These are phyloP conservation scores for Alternaria gansuensis DNA, from an alignment of 2,329 filamentous ascomycete species.

Conservation along the genomic window DNA sequence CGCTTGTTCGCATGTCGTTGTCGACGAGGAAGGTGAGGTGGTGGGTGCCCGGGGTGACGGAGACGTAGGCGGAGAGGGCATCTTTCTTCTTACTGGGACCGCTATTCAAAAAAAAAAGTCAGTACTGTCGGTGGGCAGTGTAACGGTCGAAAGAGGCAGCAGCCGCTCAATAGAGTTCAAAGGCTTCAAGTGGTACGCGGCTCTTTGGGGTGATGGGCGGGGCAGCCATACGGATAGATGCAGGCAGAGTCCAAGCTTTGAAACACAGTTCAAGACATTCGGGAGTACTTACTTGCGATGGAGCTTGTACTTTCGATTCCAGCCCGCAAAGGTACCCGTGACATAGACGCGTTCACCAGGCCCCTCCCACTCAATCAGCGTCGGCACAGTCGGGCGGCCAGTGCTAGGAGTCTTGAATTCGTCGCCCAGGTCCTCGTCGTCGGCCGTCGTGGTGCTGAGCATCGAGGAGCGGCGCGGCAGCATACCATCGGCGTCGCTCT, in stretches of 20 bases:
- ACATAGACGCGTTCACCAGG: conserved; percentile 92
- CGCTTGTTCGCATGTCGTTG: conserved; percentile 88
- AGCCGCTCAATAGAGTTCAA: neutral
- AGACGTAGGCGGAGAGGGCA: conserved; percentile 78
- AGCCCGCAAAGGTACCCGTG: conserved; percentile 95
- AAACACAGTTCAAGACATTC: conserved; percentile 10
- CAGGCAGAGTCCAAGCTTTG: too few species aligned
- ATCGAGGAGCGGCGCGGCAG: conserved; percentile 65
- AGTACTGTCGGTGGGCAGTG: conserved; percentile 44
- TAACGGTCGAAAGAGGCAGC: conserved; percentile 37
- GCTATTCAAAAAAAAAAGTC: conserved; percentile 39
- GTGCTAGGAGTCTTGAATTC: conserved; percentile 70
- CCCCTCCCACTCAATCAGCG: conserved; percentile 82
- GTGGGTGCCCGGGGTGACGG: conserved; percentile 90
- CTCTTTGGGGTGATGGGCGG: too few species aligned
- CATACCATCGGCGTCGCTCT: conserved; percentile 58
- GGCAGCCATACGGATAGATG: too few species aligned
- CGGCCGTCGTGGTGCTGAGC: conserved; percentile 67
- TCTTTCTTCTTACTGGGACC: conserved; percentile 59
- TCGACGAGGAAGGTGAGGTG: conserved; percentile 97
- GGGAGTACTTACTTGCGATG: conserved; percentile 76
- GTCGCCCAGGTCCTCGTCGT: conserved; percentile 71
- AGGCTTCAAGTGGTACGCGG: too few species aligned
- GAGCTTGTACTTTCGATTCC: conserved; percentile 92
- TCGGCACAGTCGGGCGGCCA: conserved; percentile 81